Conservation (phyloP, 129 eudicot species). For the Flaveria linearis region DNA sequence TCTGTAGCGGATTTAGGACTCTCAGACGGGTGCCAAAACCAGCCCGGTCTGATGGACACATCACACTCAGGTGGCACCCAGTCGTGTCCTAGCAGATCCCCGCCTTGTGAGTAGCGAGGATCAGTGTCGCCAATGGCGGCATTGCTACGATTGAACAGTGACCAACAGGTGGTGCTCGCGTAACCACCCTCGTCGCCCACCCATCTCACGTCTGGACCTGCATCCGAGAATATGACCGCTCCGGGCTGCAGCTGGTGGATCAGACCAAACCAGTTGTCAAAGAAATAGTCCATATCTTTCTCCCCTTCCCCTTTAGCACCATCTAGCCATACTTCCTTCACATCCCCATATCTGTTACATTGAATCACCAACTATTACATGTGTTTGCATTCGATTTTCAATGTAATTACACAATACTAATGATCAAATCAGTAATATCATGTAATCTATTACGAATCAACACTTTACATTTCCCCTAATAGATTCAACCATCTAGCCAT, state of each 20-base stretch:
- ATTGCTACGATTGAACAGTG: constrained; percentile 66
- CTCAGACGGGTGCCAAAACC: constrained; percentile 93
- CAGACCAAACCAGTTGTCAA: constrained; percentile 80
- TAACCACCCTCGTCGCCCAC: constrained; percentile 82
- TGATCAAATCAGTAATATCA: neutral
- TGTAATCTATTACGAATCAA: neutral
- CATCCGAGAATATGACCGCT: constrained; percentile 85
- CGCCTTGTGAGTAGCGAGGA: constrained; percentile 62
- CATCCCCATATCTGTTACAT: constrained; percentile 60
- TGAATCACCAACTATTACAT: neutral
- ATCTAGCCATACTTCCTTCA: constrained; percentile 81
- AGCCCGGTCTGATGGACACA: constrained; percentile 86
- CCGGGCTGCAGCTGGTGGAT: constrained; percentile 81
- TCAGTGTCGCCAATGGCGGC: constrained; percentile 73
- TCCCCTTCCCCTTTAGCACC: constrained; percentile 89
- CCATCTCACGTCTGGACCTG: constrained; percentile 93
- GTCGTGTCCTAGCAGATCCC: constrained; percentile 78
- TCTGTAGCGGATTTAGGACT: constrained; percentile 60
- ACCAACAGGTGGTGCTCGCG: constrained; percentile 84
- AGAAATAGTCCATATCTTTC: constrained; percentile 87
- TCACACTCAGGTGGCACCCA: constrained; percentile 95
- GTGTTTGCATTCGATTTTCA: neutral
- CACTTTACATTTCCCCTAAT: no score
- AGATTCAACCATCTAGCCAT: constrained; percentile 56
- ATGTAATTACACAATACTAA: no score